Base-by-base conservation (phyloP, 2,329 filamentous ascomycete species). In the Sphaerulina vaccinii region DNA sequence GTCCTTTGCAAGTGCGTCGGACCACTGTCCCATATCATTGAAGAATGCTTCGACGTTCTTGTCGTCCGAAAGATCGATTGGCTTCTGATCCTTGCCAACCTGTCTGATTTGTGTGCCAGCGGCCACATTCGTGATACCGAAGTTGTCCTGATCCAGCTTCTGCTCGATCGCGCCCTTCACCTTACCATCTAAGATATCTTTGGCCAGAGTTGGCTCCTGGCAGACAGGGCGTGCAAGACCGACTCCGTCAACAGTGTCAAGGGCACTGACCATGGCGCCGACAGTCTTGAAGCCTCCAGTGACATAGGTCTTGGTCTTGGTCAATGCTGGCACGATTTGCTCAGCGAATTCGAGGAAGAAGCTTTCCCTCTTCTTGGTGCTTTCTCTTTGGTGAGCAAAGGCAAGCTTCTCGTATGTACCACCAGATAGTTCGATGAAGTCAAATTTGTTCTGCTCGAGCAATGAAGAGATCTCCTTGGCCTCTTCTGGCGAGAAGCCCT, bases 331-430 rank as follows among this genome's bases (percentile, higher is more conserved):
- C 21, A 76, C 68, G 62, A 85, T 76, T 54, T 67, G 62, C 51
- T 84, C 75, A 0, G 81, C 82, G 55, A 82, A 83, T 9, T 83
- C 79, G 29, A 82, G 62, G 72, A 84, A 85, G 72, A 82, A 84
- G 11, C 60, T 60, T 39, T 68, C 65, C 3, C 68, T 61, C 67
- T 78, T 76, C 65, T 73, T 73, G 10, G 79, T 82, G 13, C 72
- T 77, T 37, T 83, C 80, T 42, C 74, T 70, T 66, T 75, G 72
- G 62, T 81, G 77, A 1, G 58, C 60, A 55, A 82, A 81, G 0
- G 73, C 79, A 0, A 79, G 62, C 15, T 70, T 66, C 66, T 85
- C 76, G 60, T 83, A 83, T 0, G 81, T 85, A 6, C 82, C 82
- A 10, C 82, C 82, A 0, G 73, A 78, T 0, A 85, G 71, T 67